phyloP scores from a whole-genome alignment of 2,329 filamentous ascomycete genomes.

The Graphiopsis chlorocephala region DNA sequence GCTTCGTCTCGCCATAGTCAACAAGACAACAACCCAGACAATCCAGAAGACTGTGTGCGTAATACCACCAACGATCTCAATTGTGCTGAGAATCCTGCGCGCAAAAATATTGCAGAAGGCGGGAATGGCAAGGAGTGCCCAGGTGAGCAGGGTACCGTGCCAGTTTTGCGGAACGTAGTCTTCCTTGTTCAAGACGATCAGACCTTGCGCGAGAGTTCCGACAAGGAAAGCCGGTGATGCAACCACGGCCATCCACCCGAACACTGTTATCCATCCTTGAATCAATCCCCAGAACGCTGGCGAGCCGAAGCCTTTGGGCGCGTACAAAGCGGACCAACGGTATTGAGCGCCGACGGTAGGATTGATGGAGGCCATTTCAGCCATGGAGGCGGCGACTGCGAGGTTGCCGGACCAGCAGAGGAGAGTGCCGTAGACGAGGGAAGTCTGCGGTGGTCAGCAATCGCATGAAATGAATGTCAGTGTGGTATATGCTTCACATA shows the following conservation, averaged over 20 bases:
- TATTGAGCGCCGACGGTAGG: slow-evolving; percentile 18
- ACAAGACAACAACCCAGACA: slow-evolving; percentile 31
- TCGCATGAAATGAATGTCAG: too few species aligned
- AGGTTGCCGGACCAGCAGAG: slow-evolving; percentile 9
- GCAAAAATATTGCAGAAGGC: slow-evolving; percentile 31
- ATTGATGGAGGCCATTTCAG: slow-evolving; percentile 20
- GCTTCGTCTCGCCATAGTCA: slow-evolving; percentile 34
- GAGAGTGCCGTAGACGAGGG: slow-evolving; percentile 15
- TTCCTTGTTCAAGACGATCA: slow-evolving; percentile 38
- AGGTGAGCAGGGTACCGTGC: slow-evolving; percentile 42
- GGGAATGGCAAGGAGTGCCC: slow-evolving; percentile 26
- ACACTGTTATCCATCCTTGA: slow-evolving; percentile 35
- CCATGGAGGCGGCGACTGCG: slow-evolving; percentile 15
- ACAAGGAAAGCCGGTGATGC: slow-evolving; percentile 35
- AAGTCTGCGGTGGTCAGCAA: slow-evolving; percentile 3
- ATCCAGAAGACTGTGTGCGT: slow-evolving; percentile 36
- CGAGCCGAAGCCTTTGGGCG: neutral
- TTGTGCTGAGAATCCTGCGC: slow-evolving; percentile 32
- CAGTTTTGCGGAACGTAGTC: slow-evolving; percentile 37
- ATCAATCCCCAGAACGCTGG: slow-evolving; percentile 17
- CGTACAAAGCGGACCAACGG: slow-evolving; percentile 16
- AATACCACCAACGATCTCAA: slow-evolving; percentile 35
- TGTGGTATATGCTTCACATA: neutral
- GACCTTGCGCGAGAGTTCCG: slow-evolving; percentile 36
- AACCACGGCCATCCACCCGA: slow-evolving; percentile 39